Base-by-base conservation (phyloP, 2,329 filamentous ascomycete species). In the Aspergillus tamarii region DNA sequence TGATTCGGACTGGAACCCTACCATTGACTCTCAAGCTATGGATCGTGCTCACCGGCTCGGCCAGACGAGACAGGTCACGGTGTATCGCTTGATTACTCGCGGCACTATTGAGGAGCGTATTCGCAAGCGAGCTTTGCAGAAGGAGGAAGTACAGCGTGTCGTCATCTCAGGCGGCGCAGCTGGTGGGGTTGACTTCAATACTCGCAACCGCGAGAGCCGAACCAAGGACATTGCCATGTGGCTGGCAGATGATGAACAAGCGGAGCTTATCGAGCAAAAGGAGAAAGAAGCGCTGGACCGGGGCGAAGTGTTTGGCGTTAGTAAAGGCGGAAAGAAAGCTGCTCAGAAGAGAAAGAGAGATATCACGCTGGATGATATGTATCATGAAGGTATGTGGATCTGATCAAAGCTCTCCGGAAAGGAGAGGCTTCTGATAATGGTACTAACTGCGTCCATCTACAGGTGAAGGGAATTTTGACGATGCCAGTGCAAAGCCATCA, bases 201-300 rank as follows among this genome's bases (percentile, higher is more conserved):
- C 94, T 58, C 90, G 95, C 59, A 88, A 90, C 67, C 89, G 89
- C 65, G 94, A 97, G 82, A 97, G 96, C 80, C 89, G 94, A 67
- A 97, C 96, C 76, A 96, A 96, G 80, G 95, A 99, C 74, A 98
- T 98, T 79, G 95, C 95, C 53, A 91, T 98, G 90, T 98, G 95
- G 95, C 89, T 99, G 67, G 94, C 94, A 21, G 95, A 99, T 75
- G 95, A 98, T 70, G 94, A 98, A 62, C 93, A 98, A 76, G 95
- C 93, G 1, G 94, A 95, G 73, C 86, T 95, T 78, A 94, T 99
- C 74, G 94, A 97, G 81, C 89, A 91, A 68, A 93, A 94, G 71
- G 95, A 97, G 80, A 93, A 92, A 69, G 93, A 97, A 78, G 82
- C 96, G 8, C 84, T 92, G 16, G 87, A 88, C 65, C 85, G 85